Evolutionary conservation across 1,284 basidiomycete genomes (phyloP), one percentile per base, ranked within the genome.

Genomic region (Prillingera fragicola): DNA sequence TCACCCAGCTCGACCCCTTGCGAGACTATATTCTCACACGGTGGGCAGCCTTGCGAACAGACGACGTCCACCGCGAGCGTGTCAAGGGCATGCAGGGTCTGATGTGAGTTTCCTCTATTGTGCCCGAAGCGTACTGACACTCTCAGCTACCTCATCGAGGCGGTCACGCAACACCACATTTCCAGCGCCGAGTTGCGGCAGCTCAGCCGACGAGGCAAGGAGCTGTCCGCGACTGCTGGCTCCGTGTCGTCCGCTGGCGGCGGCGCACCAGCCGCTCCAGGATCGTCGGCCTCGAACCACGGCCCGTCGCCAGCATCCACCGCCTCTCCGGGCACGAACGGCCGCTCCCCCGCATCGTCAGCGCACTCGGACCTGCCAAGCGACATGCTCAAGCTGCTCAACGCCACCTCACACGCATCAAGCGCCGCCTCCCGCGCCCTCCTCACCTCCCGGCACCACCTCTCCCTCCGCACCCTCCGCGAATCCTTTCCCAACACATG

Each of bases 61-160:
- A 53, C 10, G 54, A 59, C 22, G 52, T 42, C 21, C 32, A 49
- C 43, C 49, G 51, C 33, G 58, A 61, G 26, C 48, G 50, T 35
- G 58, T 59, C 7, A 54, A 43, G 36, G 65, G 57, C 9, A 63
- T 71, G 65, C 53, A 65, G n/a, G 69, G 69, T 3, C 50, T 71
- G 31, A 62, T 65, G 67, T 69, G 43, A 56, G 65, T 62, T 13
- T 18, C 19, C 27, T 3, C 14, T 21, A 26, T 9, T 2, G n/a
- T 19, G 26, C 19, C n/a, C n/a, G n/a, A n/a, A n/a, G n/a, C n/a
- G n/a, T n/a, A 28, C 25, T 45, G 35, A 40, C 31, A 1, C n/a
- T 35, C 3, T 6, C 40, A 70, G 68, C 48, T 56, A 67, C 44
- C 54, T 69, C 17, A 58, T 70, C 41, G 69, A 69, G 40, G 67